Percentiles rank a stretch among this genome's conserved stretches.
phyloP scores from a whole-genome alignment of 192 early-diverging fungal genomes.

The Funneliformis mosseae region DNA sequence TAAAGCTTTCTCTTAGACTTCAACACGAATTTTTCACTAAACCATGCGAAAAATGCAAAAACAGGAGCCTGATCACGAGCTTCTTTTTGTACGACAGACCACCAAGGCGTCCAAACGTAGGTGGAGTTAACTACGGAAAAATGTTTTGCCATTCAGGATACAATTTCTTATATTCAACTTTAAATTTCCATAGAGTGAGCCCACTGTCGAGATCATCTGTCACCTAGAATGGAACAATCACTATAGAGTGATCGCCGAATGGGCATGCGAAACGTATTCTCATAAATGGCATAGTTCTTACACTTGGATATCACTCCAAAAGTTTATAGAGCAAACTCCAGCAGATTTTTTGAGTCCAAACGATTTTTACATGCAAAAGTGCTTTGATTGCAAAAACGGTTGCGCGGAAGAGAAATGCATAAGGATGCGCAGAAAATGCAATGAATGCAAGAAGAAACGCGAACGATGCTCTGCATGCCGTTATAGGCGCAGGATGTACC shows the following conservation, averaged over 20 bases:
- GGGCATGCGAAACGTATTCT: conserved; percentile 8
- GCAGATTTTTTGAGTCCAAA: not conserved
- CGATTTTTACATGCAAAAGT: conserved; percentile 14
- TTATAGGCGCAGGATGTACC: too few species aligned
- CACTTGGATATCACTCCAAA: conserved; percentile 31
- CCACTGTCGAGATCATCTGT: not conserved
- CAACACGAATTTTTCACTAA: not conserved
- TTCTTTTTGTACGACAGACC: too few species aligned
- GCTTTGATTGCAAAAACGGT: not conserved
- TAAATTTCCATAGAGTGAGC: not conserved
- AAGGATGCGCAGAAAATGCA: too few species aligned
- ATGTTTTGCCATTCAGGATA: too few species aligned
- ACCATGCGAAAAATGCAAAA: not conserved
- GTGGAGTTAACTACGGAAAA: not conserved
- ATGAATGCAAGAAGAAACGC: too few species aligned
- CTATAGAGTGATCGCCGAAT: conserved; percentile 20
- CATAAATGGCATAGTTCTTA: conserved; percentile 22
- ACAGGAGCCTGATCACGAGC: not conserved
- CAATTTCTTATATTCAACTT: not conserved
- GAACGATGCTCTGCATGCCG: too few species aligned
- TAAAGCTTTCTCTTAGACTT: not conserved
- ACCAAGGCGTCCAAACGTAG: not conserved
- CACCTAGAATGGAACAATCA: conserved; percentile 5
- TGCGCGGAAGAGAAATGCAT: too few species aligned
- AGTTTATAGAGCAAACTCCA: conserved; percentile 2